These are phyloP conservation scores for Sporisorium exsertum DNA, from an alignment of 1,284 basidiomycete genomes.

Conservation along the genomic window DNA sequence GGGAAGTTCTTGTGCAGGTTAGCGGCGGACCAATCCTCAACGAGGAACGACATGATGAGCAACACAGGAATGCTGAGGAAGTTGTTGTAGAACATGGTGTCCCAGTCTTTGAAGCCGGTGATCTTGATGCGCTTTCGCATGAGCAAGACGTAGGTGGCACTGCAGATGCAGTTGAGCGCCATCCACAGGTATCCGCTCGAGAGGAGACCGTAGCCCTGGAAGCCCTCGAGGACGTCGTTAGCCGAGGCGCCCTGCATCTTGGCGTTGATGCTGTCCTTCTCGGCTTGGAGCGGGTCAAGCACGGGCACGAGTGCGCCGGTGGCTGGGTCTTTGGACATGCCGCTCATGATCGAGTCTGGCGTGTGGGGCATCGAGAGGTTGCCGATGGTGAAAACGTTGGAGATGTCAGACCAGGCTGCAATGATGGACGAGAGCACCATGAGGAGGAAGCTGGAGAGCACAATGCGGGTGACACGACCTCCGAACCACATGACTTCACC, in stretches of 20 bases:
- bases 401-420: constrained; percentile 93
- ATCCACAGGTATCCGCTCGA: constrained; percentile 91
- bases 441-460: constrained; percentile 87
- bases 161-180: constrained; percentile 88
- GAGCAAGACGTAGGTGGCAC: constrained; percentile 90
- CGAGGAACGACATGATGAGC: constrained; percentile 81
- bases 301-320: constrained; percentile 35
- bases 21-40: constrained; percentile 89
- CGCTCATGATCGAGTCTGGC: constrained; percentile 51
- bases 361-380: constrained; percentile 60
- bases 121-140: constrained; percentile 98
- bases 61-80: constrained; percentile 92
- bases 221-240: constrained; percentile 50
- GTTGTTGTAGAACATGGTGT: constrained; percentile 99
- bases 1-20: constrained; percentile 90
- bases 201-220: constrained; percentile 53
- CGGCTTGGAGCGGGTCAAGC: constrained; percentile 42
- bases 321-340: constrained; percentile 36
- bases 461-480: constrained; percentile 86
- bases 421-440: constrained; percentile 97
- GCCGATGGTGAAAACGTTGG: constrained; percentile 71
- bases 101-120: constrained; percentile 99
- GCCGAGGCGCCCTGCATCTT: constrained; percentile 31
- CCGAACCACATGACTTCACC: constrained; percentile 98
- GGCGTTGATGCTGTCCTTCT: constrained; percentile 49